Evolutionary conservation across 257 asterid genomes (phyloP).

Genomic region (Ocimum tenuiflorum): DNA sequence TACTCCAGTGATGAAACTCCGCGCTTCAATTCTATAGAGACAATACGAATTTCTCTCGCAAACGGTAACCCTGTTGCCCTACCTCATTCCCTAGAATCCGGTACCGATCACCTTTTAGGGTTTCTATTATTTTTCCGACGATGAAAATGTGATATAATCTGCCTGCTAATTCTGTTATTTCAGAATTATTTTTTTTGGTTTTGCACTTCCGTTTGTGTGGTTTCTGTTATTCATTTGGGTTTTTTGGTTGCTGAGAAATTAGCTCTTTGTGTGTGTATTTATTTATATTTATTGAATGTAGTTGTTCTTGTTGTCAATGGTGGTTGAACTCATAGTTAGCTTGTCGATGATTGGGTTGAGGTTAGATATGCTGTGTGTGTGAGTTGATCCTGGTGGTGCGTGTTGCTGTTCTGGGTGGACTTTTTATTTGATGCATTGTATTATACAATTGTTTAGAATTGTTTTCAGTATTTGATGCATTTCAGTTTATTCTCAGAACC

Average conservation of each 20-base stretch:
- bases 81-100: neutral
- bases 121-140: conserved; percentile 20
- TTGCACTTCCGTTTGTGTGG: conserved; percentile 3
- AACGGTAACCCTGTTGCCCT: conserved; percentile 25
- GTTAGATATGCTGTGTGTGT: neutral
- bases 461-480: neutral
- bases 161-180: neutral
- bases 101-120: conserved; percentile 29
- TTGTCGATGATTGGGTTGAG: neutral
- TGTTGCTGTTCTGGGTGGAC: neutral
- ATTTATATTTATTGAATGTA: neutral
- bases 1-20: conserved; percentile 27
- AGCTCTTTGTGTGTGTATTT: neutral
- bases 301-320: conserved; percentile 1
- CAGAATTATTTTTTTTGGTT: conserved; percentile 1
- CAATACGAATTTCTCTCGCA: conserved; percentile 16
- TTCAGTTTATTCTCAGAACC: neutral
- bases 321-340: conserved; percentile 15
- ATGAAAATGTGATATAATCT: conserved; percentile 14
- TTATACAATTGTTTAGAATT: neutral
- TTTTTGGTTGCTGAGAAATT: conserved; percentile 7
- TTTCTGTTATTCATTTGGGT: neutral
- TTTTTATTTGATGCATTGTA: conserved; percentile 3
- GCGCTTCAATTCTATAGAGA: conserved; percentile 22
- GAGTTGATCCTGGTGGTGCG: neutral